A percentile compares a stretch with the other conserved stretches of the same genome.
Evolutionary conservation across 352 stramenopile species (phyloP).

Genomic region (Globisporangium lucens): DNA sequence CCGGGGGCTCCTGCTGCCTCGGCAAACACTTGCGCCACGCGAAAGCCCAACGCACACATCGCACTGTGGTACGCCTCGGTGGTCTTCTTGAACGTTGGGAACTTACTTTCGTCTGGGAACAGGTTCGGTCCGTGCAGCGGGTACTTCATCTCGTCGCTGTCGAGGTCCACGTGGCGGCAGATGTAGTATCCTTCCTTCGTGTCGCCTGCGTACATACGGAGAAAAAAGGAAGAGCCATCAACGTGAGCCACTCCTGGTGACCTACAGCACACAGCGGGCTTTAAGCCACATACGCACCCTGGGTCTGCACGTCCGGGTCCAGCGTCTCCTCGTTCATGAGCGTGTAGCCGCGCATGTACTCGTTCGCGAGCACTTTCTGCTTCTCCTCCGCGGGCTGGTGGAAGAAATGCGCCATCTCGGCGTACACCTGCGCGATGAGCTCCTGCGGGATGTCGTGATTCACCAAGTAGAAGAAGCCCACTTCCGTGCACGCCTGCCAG

Average conservation of each 20-base stretch:
- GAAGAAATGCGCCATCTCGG: slow-evolving; percentile 65
- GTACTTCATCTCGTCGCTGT: slow-evolving; percentile 54
- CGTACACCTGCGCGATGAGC: slow-evolving; percentile 47
- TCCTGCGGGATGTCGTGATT: slow-evolving; percentile 38
- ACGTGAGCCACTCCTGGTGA: neutral
- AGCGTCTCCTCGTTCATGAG: slow-evolving; percentile 74
- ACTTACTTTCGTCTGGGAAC: slow-evolving; percentile 41
- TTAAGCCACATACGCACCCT: slow-evolving; percentile 1
- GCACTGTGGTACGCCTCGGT: slow-evolving; percentile 49
- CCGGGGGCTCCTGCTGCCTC: slow-evolving; percentile 45
- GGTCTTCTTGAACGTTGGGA: slow-evolving; percentile 43
- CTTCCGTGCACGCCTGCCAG: slow-evolving; percentile 38
- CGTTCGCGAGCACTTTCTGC: slow-evolving; percentile 56
- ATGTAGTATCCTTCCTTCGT: slow-evolving; percentile 82
- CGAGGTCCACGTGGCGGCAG: slow-evolving; percentile 53
- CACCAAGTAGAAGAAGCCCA: slow-evolving; percentile 74
- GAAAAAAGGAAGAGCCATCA: neutral
- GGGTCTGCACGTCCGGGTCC: slow-evolving; percentile 47
- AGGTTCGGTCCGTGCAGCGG: slow-evolving; percentile 66
- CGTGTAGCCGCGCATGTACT: slow-evolving; percentile 75
- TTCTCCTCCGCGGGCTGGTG: slow-evolving; percentile 44
- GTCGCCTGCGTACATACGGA: slow-evolving; percentile 28
- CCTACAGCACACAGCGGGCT: neutral
- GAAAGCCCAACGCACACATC: slow-evolving; percentile 50
- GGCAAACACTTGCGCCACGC: slow-evolving; percentile 55